phyloP scores from a whole-genome alignment of 1,139 yeast species.

The Yamadazyma sp. region DNA sequence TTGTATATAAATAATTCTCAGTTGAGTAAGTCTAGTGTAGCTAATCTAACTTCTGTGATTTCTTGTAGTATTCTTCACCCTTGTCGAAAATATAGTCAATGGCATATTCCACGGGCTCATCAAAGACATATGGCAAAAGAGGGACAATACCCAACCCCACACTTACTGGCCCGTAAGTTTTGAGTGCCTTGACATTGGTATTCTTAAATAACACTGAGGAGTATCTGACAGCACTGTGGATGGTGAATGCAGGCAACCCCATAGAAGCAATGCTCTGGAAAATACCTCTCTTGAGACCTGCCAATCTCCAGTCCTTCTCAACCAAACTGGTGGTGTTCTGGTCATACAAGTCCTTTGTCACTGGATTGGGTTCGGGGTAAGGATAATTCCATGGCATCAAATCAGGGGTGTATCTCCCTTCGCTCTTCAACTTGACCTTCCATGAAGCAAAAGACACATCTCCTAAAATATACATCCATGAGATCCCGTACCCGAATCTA shows the following conservation, averaged over 20 bases:
- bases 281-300: conserved; percentile 66
- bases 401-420: conserved; percentile 64
- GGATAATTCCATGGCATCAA: conserved; percentile 67
- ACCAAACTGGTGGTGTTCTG: conserved; percentile 27
- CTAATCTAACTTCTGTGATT: conserved; percentile 9
- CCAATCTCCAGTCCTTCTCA: conserved; percentile 63
- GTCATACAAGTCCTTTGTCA: conserved; percentile 36
- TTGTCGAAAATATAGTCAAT: conserved; percentile 64
- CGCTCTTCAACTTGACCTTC: conserved; percentile 68
- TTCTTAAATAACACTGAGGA: conserved; percentile 60
- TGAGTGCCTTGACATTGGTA: conserved; percentile 35
- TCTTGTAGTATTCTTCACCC: conserved; percentile 43
- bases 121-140: conserved; percentile 72
- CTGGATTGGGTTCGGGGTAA: conserved; percentile 43
- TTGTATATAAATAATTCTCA: conserved; percentile 1
- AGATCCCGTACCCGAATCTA: conserved; percentile 65
- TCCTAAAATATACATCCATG: conserved; percentile 78
- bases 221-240: conserved; percentile 75
- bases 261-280: conserved; percentile 82
- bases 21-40: too few relatives aligned
- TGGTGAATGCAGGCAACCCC: conserved; percentile 87
- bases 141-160: conserved; percentile 79
- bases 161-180: conserved; percentile 75
- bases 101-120: conserved; percentile 77
- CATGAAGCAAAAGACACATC: conserved; percentile 77